These are phyloP conservation scores for Aegilops umbellulata DNA, from an alignment of 176 grass and related monocot species.

Conservation along the genomic window DNA sequence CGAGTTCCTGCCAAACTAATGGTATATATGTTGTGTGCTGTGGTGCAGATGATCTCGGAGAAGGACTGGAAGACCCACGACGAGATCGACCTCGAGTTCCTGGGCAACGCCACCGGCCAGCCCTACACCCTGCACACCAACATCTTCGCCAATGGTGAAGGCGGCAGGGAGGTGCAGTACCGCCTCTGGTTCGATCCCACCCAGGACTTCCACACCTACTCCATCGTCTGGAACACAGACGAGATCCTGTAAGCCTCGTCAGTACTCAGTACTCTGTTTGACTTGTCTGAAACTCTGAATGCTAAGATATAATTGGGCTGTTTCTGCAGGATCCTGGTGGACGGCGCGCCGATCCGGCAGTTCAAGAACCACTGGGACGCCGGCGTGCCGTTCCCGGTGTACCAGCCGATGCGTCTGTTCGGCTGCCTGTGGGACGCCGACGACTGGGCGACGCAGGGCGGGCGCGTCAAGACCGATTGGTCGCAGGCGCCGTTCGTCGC, in stretches of 20 bases:
- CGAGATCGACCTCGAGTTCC: conserved; percentile 78
- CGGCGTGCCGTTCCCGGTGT: conserved; percentile 44
- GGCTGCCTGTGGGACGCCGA: conserved; percentile 47
- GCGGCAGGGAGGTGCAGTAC: conserved; percentile 63
- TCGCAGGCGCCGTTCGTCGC: conserved; percentile 49
- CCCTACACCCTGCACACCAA: conserved; percentile 76
- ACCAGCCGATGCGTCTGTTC: conserved; percentile 45
- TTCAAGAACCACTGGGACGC: conserved; percentile 45
- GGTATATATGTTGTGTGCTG: neutral
- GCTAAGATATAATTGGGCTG: too few species aligned
- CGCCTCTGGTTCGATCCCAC: conserved; percentile 79
- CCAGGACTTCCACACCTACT: conserved; percentile 61
- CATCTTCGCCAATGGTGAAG: conserved; percentile 53
- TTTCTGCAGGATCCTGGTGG: conserved; percentile 44
- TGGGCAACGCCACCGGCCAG: conserved; percentile 59
- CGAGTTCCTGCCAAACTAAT: too few species aligned
- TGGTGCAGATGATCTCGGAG: conserved; percentile 37
- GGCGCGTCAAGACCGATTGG: conserved; percentile 55
- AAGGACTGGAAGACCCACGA: conserved; percentile 49
- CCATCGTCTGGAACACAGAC: conserved; percentile 71
- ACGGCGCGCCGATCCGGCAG: conserved; percentile 38
- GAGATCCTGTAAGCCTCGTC: conserved; percentile 67
- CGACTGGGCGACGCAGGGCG: conserved; percentile 49
- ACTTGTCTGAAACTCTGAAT: too few species aligned
- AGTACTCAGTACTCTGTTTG: too few species aligned